A percentile compares a stretch with the other conserved stretches of the same genome.
Conservation (phyloP, 495 filamentous ascomycete genomes). For the Talaromyces nanjingensis region DNA sequence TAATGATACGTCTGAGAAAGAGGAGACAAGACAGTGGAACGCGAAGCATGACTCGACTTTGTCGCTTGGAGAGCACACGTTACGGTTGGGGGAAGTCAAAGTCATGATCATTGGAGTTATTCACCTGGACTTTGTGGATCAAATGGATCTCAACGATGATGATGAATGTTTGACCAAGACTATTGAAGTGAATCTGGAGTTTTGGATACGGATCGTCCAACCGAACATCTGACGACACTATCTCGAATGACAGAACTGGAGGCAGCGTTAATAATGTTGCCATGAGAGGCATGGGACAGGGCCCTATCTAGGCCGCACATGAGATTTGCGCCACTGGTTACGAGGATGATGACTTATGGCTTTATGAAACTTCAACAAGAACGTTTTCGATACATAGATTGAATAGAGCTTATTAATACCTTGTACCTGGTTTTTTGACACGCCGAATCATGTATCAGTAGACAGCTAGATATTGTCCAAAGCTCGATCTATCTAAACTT, state of each 20-base stretch:
- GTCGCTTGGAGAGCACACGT: background rate
- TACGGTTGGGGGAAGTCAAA: background rate
- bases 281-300: background rate
- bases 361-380: background rate
- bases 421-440: no score
- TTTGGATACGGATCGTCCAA: background rate
- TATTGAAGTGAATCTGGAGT: background rate
- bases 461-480: background rate
- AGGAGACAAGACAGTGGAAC: background rate
- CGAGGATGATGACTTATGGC: background rate
- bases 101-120: background rate
- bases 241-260: background rate
- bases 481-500: background rate
- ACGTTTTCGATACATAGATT: background rate
- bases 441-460: no score
- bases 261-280: background rate
- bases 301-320: background rate
- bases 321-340: background rate
- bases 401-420: background rate
- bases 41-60: background rate
- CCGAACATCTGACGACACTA: background rate
- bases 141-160: background rate
- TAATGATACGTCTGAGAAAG: background rate
- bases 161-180: background rate
- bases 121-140: background rate